Evolutionary conservation across 192 early-diverging fungal genomes (phyloP).

Genomic region (Podila epicladia): DNA sequence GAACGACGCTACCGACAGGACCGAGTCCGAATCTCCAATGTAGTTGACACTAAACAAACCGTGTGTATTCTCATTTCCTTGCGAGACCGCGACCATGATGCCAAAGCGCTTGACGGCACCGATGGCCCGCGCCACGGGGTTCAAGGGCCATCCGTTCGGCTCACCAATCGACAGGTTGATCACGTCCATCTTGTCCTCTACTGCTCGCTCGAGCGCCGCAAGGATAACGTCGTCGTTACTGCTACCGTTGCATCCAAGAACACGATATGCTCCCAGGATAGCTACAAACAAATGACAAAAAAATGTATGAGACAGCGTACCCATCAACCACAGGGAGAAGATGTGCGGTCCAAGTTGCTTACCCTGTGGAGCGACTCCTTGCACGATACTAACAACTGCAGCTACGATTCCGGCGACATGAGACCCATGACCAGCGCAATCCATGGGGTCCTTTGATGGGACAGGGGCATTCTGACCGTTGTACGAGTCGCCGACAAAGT

Average conservation of each 20-base stretch:
- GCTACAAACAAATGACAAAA: conserved; percentile 14
- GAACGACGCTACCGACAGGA: conserved; percentile 65
- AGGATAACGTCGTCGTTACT: conserved; percentile 75
- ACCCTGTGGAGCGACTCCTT: conserved; percentile 84
- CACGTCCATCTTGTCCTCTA: conserved; percentile 73
- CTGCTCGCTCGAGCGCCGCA: conserved; percentile 76
- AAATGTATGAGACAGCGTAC: neutral
- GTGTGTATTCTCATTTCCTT: conserved; percentile 69
- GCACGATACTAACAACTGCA: conserved; percentile 61
- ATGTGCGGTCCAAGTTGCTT: neutral
- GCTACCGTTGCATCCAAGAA: conserved; percentile 79
- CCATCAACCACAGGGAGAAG: too few species aligned
- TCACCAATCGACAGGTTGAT: conserved; percentile 87
- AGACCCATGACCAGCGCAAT: conserved; percentile 71
- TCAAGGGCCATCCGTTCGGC: conserved; percentile 62
- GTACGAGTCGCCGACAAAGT: conserved; percentile 62
- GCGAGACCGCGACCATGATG: conserved; percentile 62
- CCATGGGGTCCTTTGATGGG: conserved; percentile 59
- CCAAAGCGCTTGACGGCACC: conserved; percentile 46
- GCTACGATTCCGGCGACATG: conserved; percentile 75
- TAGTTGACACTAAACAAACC: conserved; percentile 67
- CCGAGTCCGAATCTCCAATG: conserved; percentile 59
- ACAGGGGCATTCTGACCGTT: conserved; percentile 54
- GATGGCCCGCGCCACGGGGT: conserved; percentile 66
- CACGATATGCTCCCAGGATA: conserved; percentile 77